Base-by-base conservation (phyloP, 2,329 filamentous ascomycete species). In the Alternaria gansuensis region DNA sequence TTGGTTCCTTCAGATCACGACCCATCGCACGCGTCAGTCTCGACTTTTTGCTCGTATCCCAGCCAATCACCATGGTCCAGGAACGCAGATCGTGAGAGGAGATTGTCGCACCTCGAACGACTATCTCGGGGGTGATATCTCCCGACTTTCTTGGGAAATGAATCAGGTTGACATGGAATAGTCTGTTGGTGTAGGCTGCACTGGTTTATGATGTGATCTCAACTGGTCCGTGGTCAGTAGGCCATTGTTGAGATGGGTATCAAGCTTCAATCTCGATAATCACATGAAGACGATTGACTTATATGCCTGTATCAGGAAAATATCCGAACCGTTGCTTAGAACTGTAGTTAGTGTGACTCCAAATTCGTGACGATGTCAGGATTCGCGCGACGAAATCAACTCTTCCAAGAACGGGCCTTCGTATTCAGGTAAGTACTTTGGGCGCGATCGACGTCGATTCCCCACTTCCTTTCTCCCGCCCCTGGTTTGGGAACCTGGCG, bases 1-100 rank as follows among this genome's bases (percentile, higher is more conserved):
- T 29, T 17, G 31, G 36, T 21, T 17, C 11, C 14, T 54, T 37
- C 17, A 39, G 44, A 51, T 41, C 41, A 13, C n/a, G 37, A 8
- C 40, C n/a, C 24, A 29, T 46, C 11, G 36, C 55, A 49, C 55
- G 29, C 51, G 36, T 58, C 51, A 39, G 33, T 41, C n/a, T 41
- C 49, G 28, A 51, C 49, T n/a, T 31, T 34, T 29, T 40, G 21
- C 36, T 41, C 37, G 49, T 11, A 39, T 41, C 13, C 17, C 21
- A 36, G 28, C 49, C 49, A 43, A 51, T 51, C 37, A 29, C 14
- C 3, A 3, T 31, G 21, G 28, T n/a, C 24, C 17, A 41, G 28
- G 37, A 26, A 26, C 23, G 26, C 17, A n/a, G 37, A 31, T 51
- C 28, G n/a, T 26, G 37, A 41, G 36, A 28, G 13, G 37, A 33